A percentile compares a stretch with the other conserved stretches of the same genome.
phyloP scores from a whole-genome alignment of 2,329 filamentous ascomycete species.

The Hypoxylon sp. region DNA sequence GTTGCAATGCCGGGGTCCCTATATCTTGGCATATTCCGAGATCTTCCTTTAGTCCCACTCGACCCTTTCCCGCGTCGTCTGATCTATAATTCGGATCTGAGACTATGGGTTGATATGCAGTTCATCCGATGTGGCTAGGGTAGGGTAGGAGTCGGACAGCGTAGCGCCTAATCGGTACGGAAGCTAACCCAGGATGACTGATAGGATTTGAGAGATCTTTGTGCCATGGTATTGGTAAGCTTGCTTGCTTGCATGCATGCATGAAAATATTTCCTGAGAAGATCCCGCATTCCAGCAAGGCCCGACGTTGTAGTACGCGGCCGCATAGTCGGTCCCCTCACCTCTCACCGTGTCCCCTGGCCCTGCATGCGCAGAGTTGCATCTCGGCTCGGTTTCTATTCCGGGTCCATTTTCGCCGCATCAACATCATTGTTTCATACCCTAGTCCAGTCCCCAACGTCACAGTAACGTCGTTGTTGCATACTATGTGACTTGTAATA shows the following conservation, averaged over 20 bases:
- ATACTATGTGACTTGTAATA: constrained; percentile 33
- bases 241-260: constrained; percentile 41
- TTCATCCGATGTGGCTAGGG: constrained; percentile 30
- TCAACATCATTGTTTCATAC: constrained; percentile 50
- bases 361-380: constrained; percentile 48
- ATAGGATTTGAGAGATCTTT: constrained; percentile 14
- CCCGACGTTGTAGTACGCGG: constrained; percentile 44
- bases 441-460: constrained; percentile 45
- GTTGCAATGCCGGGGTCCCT: constrained; percentile 24
- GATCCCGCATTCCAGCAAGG: constrained; percentile 27
- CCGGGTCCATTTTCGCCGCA: constrained; percentile 49
- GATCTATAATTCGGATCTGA: constrained; percentile 28
- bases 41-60: constrained; percentile 28
- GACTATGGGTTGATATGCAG: constrained; percentile 17
- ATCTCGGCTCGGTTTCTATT: constrained; percentile 49
- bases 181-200: constrained; percentile 20
- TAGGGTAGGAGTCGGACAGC: constrained; percentile 9
- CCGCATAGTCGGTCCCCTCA: constrained; percentile 43
- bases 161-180: constrained; percentile 10
- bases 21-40: constrained; percentile 35
- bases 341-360: constrained; percentile 38
- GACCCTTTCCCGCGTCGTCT: constrained; percentile 17
- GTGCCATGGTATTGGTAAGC: constrained; percentile 41
- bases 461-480: constrained; percentile 33
- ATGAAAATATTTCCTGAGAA: constrained; percentile 29